These are phyloP conservation scores for Blastomyces emzantsi DNA, from an alignment of 2,329 filamentous ascomycete species.

Conservation along the genomic window DNA sequence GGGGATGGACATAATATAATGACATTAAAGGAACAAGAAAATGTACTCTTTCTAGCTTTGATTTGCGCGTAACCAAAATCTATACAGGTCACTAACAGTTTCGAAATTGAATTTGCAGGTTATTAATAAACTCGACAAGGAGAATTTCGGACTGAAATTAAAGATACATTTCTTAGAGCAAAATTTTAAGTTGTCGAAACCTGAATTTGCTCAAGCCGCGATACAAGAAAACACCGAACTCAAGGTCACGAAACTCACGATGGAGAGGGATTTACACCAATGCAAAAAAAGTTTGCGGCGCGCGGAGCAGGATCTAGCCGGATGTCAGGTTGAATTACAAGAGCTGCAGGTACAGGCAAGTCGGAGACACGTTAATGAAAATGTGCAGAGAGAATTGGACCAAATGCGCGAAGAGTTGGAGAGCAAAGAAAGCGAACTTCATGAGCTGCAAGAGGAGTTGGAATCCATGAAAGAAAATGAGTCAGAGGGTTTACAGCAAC, in stretches of 20 bases:
- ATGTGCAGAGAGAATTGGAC: slow-evolving; percentile 53
- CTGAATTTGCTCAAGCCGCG: slow-evolving; percentile 79
- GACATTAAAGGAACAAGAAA: slow-evolving; percentile 88
- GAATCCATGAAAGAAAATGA: slow-evolving; percentile 49
- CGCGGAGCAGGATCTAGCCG: slow-evolving; percentile 79
- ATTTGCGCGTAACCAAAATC: slow-evolving; percentile 13
- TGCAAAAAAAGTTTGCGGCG: slow-evolving; percentile 76
- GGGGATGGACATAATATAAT: slow-evolving; percentile 76
- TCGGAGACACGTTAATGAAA: slow-evolving; percentile 63
- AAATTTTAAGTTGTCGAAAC: slow-evolving; percentile 74
- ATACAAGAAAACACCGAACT: slow-evolving; percentile 93
- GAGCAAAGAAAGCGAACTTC: slow-evolving; percentile 37
- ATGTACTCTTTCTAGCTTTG: slow-evolving; percentile 20
- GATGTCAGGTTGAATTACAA: slow-evolving; percentile 69
- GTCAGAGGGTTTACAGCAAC: slow-evolving; percentile 51
- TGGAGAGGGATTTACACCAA: slow-evolving; percentile 76
- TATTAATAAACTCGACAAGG: slow-evolving; percentile 94
- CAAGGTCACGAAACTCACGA: slow-evolving; percentile 83
- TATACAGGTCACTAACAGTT: slow-evolving; percentile 8
- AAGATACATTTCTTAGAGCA: slow-evolving; percentile 97
- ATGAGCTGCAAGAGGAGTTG: slow-evolving; percentile 43
- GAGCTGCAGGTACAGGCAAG: slow-evolving; percentile 77
- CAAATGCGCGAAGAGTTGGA: slow-evolving; percentile 43
- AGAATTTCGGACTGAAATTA: slow-evolving; percentile 93
- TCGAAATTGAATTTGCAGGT: slow-evolving; percentile 35